Evolutionary conservation across 2,329 filamentous ascomycete species (phyloP).

Genomic region (Penicillium sp.): DNA sequence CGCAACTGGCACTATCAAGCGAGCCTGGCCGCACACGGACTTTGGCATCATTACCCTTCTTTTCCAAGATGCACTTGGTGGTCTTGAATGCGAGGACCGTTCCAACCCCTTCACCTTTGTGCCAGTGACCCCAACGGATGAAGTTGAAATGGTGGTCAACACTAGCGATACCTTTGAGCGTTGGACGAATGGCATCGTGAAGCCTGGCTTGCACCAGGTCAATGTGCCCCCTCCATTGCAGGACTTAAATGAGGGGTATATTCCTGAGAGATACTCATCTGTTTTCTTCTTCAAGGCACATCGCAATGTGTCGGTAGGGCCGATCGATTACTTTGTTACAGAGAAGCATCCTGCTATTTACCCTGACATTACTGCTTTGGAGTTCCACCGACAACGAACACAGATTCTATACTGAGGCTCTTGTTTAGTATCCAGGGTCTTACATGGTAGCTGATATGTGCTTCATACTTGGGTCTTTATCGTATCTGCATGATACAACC

Average conservation of each 20-base stretch:
- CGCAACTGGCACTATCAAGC: no score
- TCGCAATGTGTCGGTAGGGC: slow-evolving; percentile 25
- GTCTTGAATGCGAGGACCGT: slow-evolving; percentile 34
- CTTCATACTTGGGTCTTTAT: no score
- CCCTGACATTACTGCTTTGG: slow-evolving; percentile 31
- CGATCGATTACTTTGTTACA: slow-evolving; percentile 25
- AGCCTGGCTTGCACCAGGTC: slow-evolving; percentile 35
- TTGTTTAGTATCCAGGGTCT: no score
- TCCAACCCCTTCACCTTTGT: slow-evolving; percentile 20
- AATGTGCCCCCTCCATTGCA: slow-evolving; percentile 23
- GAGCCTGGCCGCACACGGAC: no score
- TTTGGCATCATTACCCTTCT: slow-evolving; percentile 31
- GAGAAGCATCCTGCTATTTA: slow-evolving; percentile 22
- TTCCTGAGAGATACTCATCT: slow-evolving; percentile 27
- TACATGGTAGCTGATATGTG: no score
- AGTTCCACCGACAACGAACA: slow-evolving; percentile 19
- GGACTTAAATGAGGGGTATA: slow-evolving; percentile 9
- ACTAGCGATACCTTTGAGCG: slow-evolving; percentile 40
- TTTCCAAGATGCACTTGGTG: slow-evolving; percentile 34
- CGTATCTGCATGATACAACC: no score
- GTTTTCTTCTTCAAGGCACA: slow-evolving; percentile 31
- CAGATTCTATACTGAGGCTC: not conserved
- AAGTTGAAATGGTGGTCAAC: slow-evolving; percentile 35
- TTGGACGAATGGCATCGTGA: slow-evolving; percentile 34
- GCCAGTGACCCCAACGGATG: slow-evolving; percentile 5